A percentile compares a stretch with the other conserved stretches of the same genome.
Evolutionary conservation across 192 early-diverging fungal species (phyloP).

Genomic region (Mycoemilia scoparia): DNA sequence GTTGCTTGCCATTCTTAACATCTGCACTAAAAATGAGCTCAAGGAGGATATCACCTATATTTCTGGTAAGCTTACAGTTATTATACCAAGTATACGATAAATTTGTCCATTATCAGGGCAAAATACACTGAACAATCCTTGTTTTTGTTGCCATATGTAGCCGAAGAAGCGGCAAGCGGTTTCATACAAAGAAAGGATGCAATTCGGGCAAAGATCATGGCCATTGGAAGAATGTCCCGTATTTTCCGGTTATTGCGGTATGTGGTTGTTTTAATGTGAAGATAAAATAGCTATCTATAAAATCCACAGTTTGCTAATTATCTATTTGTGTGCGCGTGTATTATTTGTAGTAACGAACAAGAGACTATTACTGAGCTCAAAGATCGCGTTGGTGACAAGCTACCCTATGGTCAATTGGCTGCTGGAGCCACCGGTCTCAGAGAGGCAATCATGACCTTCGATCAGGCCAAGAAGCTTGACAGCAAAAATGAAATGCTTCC

Average conservation of each 20-base stretch:
- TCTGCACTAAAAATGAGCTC: conserved; percentile 90
- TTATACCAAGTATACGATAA: no score
- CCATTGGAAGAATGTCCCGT: conserved; percentile 77
- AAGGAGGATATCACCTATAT: conserved; percentile 36
- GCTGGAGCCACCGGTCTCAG: conserved; percentile 86
- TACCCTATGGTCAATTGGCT: conserved; percentile 75
- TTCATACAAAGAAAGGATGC: conserved; percentile 31
- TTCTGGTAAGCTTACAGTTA: no score
- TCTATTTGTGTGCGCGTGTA: no score
- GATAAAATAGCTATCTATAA: conserved; percentile 78
- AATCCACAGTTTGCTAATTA: no score
- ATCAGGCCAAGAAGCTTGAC: conserved; percentile 81
- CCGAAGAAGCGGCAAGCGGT: conserved; percentile 51
- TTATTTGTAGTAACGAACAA: no score
- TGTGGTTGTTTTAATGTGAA: conserved; percentile 77
- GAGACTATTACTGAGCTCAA: conserved; percentile 90
- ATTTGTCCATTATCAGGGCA: no score
- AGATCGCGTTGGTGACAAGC: conserved; percentile 54
- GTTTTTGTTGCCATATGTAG: conserved; percentile 4
- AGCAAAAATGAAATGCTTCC: conserved; percentile 85
- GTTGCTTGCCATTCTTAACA: conserved; percentile 82
- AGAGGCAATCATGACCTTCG: conserved; percentile 70
- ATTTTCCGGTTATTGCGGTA: conserved; percentile 80
- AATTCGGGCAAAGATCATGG: conserved; percentile 44
- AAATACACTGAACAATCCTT: neutral